Evolutionary conservation across 2,329 filamentous ascomycete genomes (phyloP).

Genomic region (Xylaria sp.): DNA sequence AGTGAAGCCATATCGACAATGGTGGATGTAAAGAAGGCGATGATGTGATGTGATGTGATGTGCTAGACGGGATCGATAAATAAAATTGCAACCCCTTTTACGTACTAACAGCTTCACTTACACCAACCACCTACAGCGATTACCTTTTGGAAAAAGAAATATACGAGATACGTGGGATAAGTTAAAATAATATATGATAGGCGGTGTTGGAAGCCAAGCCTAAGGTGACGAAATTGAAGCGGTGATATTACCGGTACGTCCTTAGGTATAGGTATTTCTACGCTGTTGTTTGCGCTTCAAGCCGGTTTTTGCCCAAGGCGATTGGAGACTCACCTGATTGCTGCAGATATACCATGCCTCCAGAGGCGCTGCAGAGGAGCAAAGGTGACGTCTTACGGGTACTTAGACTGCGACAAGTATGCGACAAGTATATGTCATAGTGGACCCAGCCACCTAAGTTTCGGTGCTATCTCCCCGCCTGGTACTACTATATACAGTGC

Average conservation of each 20-base stretch:
- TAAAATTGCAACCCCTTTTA: not conserved
- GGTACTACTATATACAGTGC: constrained; percentile 3
- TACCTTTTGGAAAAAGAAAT: constrained; percentile 4
- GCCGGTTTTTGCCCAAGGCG: not conserved
- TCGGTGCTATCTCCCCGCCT: not conserved
- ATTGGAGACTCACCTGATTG: constrained; percentile 10
- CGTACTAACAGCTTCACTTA: constrained; percentile 7
- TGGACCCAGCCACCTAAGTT: constrained; percentile 10
- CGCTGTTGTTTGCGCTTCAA: not conserved
- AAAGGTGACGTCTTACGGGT: constrained; percentile 6
- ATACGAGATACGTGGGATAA: not conserved
- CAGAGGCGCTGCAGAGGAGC: not conserved
- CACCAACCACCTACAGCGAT: not conserved
- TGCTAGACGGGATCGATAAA: not conserved
- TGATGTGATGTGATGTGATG: constrained; percentile 1
- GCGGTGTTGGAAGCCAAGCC: not conserved
- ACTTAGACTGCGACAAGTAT: too few species aligned
- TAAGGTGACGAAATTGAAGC: not conserved
- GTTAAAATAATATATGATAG: not conserved
- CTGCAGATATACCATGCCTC: not conserved
- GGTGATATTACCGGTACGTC: too few species aligned
- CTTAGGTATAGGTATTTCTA: too few species aligned
- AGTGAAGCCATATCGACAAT: constrained; percentile 26
- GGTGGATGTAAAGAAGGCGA: not conserved
- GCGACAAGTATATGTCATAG: constrained; percentile 31